Evolutionary conservation across 139 green algal species (phyloP).

Genomic region (Coelastrella sp.): DNA sequence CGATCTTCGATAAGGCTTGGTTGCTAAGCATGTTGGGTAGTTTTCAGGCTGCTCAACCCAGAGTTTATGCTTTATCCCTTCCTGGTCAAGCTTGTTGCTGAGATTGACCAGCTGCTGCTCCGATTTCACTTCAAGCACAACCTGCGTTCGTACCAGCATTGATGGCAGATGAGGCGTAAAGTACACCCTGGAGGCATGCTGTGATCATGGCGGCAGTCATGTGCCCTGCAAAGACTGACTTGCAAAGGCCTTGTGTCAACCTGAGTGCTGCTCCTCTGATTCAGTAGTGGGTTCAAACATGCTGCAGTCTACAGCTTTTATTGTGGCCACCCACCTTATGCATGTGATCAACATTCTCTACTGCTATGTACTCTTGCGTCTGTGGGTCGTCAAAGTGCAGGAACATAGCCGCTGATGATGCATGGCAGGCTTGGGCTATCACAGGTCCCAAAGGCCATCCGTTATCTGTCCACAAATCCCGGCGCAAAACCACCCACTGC

Average conservation of each 20-base stretch:
- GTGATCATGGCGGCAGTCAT: no score
- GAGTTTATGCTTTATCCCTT: constrained; percentile 87
- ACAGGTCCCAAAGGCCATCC: constrained; percentile 94
- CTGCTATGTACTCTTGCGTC: constrained; percentile 77
- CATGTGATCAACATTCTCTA: constrained; percentile 90
- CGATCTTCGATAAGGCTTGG: constrained; percentile 81
- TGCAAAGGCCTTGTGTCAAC: neutral
- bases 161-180: no score
- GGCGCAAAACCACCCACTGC: constrained; percentile 94
- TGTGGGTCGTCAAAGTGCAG: constrained; percentile 57
- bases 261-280: neutral
- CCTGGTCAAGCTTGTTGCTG: constrained; percentile 74
- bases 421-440: constrained; percentile 94
- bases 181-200: no score
- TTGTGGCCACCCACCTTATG: constrained; percentile 80
- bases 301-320: neutral
- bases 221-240: neutral
- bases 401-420: constrained; percentile 89
- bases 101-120: constrained; percentile 85
- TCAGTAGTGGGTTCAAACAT: neutral
- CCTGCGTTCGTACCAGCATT: constrained; percentile 62
- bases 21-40: constrained; percentile 91
- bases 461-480: constrained; percentile 86
- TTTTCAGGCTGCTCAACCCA: constrained; percentile 98
- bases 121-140: constrained; percentile 93